A percentile compares a stretch with the other conserved stretches of the same genome.
Conservation (phyloP, 805 yeast species). For the Phaffomyces thermotolerans region DNA sequence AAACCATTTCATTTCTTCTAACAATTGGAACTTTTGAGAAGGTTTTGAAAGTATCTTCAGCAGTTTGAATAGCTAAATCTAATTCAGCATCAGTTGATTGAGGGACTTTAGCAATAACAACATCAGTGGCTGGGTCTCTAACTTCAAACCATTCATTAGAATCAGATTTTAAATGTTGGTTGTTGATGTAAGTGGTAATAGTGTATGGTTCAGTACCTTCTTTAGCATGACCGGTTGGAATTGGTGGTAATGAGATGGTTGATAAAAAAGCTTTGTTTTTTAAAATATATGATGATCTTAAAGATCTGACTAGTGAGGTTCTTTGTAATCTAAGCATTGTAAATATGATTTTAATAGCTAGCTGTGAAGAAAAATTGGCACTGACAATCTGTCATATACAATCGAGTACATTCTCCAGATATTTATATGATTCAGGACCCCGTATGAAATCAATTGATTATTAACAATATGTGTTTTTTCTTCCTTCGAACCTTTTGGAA, state of each 20-base stretch:
- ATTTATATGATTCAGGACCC: constrained; percentile 1
- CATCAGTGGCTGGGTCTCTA: constrained; percentile 70
- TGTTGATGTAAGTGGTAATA: constrained; percentile 43
- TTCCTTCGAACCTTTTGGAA: background rate
- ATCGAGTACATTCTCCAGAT: background rate
- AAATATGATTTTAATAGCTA: background rate
- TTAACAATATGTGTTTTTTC: too few species aligned
- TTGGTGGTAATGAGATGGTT: constrained; percentile 20
- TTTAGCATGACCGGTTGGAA: constrained; percentile 36
- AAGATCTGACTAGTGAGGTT: background rate
- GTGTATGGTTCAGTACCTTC: constrained; percentile 37
- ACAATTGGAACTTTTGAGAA: constrained; percentile 46
- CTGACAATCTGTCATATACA: background rate
- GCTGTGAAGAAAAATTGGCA: background rate
- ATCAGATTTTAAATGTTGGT: constrained; percentile 39
- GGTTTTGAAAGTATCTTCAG: constrained; percentile 50
- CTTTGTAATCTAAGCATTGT: constrained; percentile 8
- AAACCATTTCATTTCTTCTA: constrained; percentile 56
- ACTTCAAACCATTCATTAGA: constrained; percentile 58
- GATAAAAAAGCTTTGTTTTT: constrained; percentile 15
- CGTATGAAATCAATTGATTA: background rate
- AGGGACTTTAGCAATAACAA: constrained; percentile 60
- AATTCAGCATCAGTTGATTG: constrained; percentile 63
- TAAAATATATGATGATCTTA: constrained; percentile 4
- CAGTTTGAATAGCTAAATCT: constrained; percentile 57